phyloP scores from a whole-genome alignment of 2,329 filamentous ascomycete species.

The Zymoseptoria passerinii region DNA sequence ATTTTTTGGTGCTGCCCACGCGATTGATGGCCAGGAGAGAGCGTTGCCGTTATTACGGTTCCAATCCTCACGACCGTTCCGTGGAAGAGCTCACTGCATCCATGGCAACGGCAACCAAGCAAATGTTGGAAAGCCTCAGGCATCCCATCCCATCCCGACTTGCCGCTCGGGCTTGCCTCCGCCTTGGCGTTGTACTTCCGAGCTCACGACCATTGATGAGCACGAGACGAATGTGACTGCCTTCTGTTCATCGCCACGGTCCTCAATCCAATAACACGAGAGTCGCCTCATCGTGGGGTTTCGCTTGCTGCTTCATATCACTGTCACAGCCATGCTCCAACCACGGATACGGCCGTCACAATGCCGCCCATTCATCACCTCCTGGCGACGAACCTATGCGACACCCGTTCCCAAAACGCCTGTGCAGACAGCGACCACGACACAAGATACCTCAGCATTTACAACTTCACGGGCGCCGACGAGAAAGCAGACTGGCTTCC shows the following conservation, averaged over 20 bases:
- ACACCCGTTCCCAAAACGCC: slow-evolving; percentile 27
- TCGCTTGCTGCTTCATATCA: background rate
- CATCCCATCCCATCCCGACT: no score
- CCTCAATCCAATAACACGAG: background rate
- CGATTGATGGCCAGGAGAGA: no score
- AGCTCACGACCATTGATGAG: background rate
- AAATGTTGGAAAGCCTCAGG: no score
- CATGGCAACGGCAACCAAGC: no score
- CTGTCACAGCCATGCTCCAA: slow-evolving; percentile 51
- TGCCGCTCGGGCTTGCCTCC: background rate
- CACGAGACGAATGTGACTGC: slow-evolving; percentile 4
- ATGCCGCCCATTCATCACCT: slow-evolving; percentile 41
- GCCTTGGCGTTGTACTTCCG: slow-evolving; percentile 1
- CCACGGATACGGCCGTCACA: slow-evolving; percentile 50
- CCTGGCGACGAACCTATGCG: slow-evolving; percentile 45
- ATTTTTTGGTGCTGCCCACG: no score
- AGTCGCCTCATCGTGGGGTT: background rate
- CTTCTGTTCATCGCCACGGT: background rate
- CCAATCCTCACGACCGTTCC: no score
- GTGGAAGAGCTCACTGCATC: no score
- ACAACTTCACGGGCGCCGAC: slow-evolving; percentile 31
- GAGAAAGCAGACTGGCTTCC: slow-evolving; percentile 33
- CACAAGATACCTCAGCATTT: slow-evolving; percentile 23
- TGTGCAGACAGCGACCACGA: slow-evolving; percentile 17
- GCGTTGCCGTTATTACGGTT: no score